These are phyloP conservation scores for Yueomyces sinensis DNA, from an alignment of 805 yeast genomes.

Conservation along the genomic window DNA sequence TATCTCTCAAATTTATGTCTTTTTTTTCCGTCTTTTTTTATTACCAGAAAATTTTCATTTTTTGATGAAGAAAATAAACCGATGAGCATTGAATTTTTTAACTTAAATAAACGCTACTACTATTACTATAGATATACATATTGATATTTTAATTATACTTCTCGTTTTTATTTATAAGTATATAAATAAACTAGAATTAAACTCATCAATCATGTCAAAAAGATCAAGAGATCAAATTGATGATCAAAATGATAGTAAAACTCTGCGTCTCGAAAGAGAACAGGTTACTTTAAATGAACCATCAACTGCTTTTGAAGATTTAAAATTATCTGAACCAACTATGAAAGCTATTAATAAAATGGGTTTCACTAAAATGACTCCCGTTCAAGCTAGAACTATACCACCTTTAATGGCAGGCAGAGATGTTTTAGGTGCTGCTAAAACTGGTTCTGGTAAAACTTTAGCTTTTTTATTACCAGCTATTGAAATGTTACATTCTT, in stretches of 20 bases:
- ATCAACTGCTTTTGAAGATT: slow-evolving; percentile 28
- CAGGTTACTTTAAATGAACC: slow-evolving; percentile 5
- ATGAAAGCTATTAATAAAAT: slow-evolving; percentile 65
- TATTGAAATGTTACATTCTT: slow-evolving; percentile 75
- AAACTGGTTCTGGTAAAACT: slow-evolving; percentile 98
- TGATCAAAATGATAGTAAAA: slow-evolving; percentile 1
- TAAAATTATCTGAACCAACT: slow-evolving; percentile 72
- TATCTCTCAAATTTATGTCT: no score
- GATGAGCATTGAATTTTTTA: no score
- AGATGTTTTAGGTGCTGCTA: slow-evolving; percentile 98
- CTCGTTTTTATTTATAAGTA: no score
- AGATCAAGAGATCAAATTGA: slow-evolving; percentile 9
- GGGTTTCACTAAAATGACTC: slow-evolving; percentile 90
- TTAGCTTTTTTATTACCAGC: slow-evolving; percentile 94
- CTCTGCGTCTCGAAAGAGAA: slow-evolving; percentile 2
- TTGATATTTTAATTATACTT: no score
- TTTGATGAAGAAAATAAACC: no score
- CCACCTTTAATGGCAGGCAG: slow-evolving; percentile 95
- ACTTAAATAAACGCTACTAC: no score
- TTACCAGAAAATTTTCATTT: no score
- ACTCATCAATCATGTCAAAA: slow-evolving; percentile 4
- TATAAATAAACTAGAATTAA: background rate
- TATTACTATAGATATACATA: no score
- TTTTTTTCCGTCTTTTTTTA: no score
- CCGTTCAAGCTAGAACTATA: slow-evolving; percentile 89